Conservation (phyloP, 257 asterid species). For the Primulina eburnea region DNA sequence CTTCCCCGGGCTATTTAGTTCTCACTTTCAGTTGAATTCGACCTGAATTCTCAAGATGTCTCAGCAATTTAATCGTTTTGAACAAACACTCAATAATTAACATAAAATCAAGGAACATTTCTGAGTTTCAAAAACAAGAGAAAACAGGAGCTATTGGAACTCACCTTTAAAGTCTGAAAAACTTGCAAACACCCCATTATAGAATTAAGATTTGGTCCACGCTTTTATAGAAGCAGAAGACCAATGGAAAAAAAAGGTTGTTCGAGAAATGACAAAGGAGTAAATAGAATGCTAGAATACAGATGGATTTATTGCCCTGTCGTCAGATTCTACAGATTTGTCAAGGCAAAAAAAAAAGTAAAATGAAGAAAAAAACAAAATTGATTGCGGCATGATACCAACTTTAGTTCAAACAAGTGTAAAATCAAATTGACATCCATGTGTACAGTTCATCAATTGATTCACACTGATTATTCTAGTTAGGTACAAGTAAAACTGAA, state of each 20-base stretch:
- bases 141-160: not conserved
- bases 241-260: not conserved
- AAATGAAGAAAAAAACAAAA: not conserved
- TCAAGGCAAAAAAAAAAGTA: not conserved
- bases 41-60: not conserved
- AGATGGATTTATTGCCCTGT: not conserved
- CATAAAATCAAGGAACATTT: not conserved
- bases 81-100: not conserved
- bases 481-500: not conserved
- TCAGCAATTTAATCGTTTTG: not conserved
- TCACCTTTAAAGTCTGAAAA: constrained; percentile 2
- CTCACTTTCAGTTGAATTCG: not conserved
- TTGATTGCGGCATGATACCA: not conserved
- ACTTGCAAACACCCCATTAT: not conserved
- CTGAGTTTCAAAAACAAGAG: not conserved
- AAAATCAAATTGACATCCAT: not conserved
- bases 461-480: not conserved
- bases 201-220: not conserved
- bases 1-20: not conserved
- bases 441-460: not conserved
- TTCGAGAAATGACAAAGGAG: not conserved
- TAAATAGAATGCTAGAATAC: not conserved
- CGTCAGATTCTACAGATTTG: not conserved
- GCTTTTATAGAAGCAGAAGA: not conserved
- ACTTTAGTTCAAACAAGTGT: not conserved